Base-by-base conservation (phyloP, 108 stramenopile genomes). In the Nitzschia inconspicua region DNA sequence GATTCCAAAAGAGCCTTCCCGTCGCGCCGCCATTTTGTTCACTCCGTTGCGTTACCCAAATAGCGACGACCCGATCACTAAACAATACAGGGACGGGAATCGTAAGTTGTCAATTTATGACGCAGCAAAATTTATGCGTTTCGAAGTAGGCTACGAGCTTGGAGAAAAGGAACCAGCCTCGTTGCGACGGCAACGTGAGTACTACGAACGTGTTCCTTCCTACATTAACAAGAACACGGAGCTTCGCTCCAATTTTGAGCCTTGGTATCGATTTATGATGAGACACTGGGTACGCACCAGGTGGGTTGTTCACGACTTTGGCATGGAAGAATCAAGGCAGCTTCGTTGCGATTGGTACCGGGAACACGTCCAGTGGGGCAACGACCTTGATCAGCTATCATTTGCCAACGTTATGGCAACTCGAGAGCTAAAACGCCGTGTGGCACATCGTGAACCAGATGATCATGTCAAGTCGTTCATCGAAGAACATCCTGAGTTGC, bases 301-400 rank as follows among this genome's bases (percentile, higher is more conserved):
- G 26, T 91, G 89, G 89, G 55, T 91, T 30, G 41, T 91, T 3
- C 84, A 91, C 65, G 79, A 91, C 50, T 56, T 85, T 46, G 63
- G 72, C 26, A 46, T 80, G 30, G 82, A 79, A 50, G 89, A 87
- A 39, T 77, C 70, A 34, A 71, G 80, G 31, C 69, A 82, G 37
- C 60, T 91, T 4, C 83, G 89, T 37, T 91, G 89, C 50, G 82
- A 91, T 42, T 91, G 89, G 89, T 91, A 84, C 60, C 73, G 69
- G 32, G 89, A 91, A 54, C 84, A 87, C 42, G 47, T 76, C 27
- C 78, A 64, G 41, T 91, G 89, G 89, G 77, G 64, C 0, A 68
- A 52, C 48, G 70, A 76, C 18, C 32, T 85, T 16, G 89, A 91
- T 49, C 84, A 87, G 51, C 68, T 91, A 16, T 85, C 82, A 41